These are phyloP conservation scores for Podaxis sp. DNA, from an alignment of 768 basidiomycete species.

Conservation along the genomic window DNA sequence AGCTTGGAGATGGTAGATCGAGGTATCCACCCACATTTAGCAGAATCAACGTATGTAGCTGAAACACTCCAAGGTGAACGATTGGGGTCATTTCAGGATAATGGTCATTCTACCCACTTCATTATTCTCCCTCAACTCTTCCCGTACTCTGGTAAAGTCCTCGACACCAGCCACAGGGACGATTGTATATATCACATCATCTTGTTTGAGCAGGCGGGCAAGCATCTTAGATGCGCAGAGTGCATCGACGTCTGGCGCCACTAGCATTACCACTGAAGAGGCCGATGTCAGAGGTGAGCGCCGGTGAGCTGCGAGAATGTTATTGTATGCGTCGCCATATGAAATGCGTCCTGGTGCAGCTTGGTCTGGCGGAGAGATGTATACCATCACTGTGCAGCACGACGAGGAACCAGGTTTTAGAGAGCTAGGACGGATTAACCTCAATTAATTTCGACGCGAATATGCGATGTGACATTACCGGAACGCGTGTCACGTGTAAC, in stretches of 20 bases:
- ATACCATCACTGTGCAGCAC: conserved; percentile 38
- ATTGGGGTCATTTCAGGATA: not conserved
- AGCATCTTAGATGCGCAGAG: conserved; percentile 91
- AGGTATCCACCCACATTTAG: conserved; percentile 90
- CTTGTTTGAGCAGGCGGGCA: conserved; percentile 84
- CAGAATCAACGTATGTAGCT: conserved; percentile 89
- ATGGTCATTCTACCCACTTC: conserved; percentile 48
- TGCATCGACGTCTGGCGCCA: conserved; percentile 90
- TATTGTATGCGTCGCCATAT: conserved; percentile 71
- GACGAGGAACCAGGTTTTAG: conserved; percentile 1
- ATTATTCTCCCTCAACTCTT: conserved; percentile 62
- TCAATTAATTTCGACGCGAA: not conserved
- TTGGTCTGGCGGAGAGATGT: conserved; percentile 69
- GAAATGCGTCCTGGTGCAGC: conserved; percentile 57
- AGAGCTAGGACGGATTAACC: not conserved
- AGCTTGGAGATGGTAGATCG: conserved; percentile 71
- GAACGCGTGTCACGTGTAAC: conserved; percentile 13
- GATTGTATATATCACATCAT: conserved; percentile 89
- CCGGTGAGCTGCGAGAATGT: conserved; percentile 70
- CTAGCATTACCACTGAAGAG: conserved; percentile 82
- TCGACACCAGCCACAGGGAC: conserved; percentile 86
- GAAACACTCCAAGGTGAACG: conserved; percentile 3
- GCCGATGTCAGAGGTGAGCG: conserved; percentile 76
- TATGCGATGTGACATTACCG: not conserved
- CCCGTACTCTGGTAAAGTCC: conserved; percentile 65